Conservation (phyloP, 202 grass and related monocot species). For the Hordeum pubiflorum region DNA sequence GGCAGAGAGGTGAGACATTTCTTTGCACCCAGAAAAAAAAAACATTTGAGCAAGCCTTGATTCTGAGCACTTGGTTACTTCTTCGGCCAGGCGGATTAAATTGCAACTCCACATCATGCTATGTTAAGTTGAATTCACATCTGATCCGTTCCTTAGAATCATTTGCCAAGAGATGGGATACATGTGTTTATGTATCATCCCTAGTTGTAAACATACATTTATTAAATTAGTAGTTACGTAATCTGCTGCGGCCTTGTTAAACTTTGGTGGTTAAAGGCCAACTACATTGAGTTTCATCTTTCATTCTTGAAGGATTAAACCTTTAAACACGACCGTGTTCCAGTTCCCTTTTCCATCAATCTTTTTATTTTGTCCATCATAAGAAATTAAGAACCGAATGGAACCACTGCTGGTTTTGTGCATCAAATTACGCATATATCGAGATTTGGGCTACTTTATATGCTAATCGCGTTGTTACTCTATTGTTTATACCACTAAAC, state of each 20-base stretch:
- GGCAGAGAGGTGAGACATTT: background rate
- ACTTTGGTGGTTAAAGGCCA: background rate
- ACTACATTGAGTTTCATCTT: background rate
- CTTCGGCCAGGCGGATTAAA: too few relatives aligned
- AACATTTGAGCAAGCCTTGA: too few relatives aligned
- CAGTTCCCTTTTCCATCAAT: background rate
- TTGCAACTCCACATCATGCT: too few relatives aligned
- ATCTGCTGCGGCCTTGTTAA: background rate
- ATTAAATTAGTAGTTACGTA: background rate
- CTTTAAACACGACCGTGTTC: background rate
- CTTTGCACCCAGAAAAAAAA: too few relatives aligned
- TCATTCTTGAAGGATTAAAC: background rate
- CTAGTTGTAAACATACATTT: too few relatives aligned
- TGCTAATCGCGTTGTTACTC: slow-evolving; percentile 1
- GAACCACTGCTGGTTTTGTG: background rate
- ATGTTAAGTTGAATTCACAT: too few relatives aligned
- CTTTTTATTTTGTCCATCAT: background rate
- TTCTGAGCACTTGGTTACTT: too few relatives aligned
- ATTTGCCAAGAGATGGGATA: too few relatives aligned
- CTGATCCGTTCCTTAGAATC: too few relatives aligned
- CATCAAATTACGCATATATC: slow-evolving; percentile 10
- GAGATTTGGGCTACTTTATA: slow-evolving; percentile 22
- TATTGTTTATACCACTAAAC: background rate
- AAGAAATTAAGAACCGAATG: background rate
- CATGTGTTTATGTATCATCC: too few relatives aligned